Conservation (phyloP, 2,329 filamentous ascomycete genomes). For the Alternaria arborescens region DNA sequence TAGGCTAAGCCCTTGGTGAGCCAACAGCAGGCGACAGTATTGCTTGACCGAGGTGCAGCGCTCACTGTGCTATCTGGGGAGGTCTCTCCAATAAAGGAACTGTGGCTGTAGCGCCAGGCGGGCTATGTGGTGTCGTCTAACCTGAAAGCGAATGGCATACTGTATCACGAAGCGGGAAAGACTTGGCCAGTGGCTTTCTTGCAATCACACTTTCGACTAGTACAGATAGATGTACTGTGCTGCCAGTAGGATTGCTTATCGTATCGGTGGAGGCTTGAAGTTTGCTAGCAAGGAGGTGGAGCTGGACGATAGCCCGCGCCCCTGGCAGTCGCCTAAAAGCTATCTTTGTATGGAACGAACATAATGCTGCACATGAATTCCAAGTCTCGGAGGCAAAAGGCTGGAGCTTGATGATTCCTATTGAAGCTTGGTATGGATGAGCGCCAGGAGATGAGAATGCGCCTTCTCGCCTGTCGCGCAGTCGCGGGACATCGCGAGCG, state of each 20-base stretch:
- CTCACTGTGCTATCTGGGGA: conserved; percentile 8
- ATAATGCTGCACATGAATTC: neutral
- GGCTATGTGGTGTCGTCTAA: conserved; percentile 27
- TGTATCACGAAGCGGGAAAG: conserved; percentile 19
- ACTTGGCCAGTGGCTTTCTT: conserved; percentile 21
- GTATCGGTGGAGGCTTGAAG: neutral
- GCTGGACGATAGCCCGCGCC: neutral
- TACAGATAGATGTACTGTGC: conserved; percentile 16
- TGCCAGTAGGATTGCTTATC: conserved; percentile 9
- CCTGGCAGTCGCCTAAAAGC: neutral
- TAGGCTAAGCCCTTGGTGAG: conserved; percentile 23
- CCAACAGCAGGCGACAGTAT: conserved; percentile 20
- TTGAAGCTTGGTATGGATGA: neutral
- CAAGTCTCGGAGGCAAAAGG: neutral
- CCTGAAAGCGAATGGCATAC: conserved; percentile 15
- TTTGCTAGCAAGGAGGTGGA: neutral
- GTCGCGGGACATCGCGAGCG: neutral
- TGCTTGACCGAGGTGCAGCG: conserved; percentile 29
- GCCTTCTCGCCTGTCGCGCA: neutral
- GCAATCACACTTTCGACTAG: conserved; percentile 23
- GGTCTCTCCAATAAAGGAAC: conserved; percentile 28
- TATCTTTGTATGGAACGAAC: neutral
- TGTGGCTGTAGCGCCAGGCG: conserved; percentile 29
- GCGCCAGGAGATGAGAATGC: neutral
- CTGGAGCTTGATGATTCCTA: neutral